Conservation (phyloP, 108 stramenopile species). For the Cyclotella baltica region DNA sequence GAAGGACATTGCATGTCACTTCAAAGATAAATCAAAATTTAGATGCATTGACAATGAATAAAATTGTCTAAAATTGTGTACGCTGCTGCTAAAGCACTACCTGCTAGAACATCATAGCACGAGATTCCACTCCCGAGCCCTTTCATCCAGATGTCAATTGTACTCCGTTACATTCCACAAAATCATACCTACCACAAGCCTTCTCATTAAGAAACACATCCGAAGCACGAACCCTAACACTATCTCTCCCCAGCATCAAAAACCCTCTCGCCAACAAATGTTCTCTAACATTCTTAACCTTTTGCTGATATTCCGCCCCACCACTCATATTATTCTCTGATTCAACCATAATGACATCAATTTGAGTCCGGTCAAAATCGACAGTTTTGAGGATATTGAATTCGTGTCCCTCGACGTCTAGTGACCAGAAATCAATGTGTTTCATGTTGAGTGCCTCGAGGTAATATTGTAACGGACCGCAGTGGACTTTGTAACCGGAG, state of each 20-base stretch:
- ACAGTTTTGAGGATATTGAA: conserved; percentile 53
- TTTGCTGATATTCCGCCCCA: conserved; percentile 14
- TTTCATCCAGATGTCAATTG: too few species aligned
- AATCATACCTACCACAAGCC: too few species aligned
- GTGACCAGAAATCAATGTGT: conserved; percentile 56
- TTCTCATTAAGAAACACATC: conserved; percentile 31
- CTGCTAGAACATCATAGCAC: too few species aligned
- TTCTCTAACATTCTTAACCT: conserved; percentile 15
- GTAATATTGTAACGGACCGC: conserved; percentile 51
- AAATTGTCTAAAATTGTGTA: neutral
- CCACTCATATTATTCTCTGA: conserved; percentile 41
- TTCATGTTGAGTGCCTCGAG: conserved; percentile 41
- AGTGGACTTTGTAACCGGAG: conserved; percentile 51
- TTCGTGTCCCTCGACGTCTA: conserved; percentile 78
- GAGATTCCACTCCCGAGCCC: too few species aligned
- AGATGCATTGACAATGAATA: neutral
- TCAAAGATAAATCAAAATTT: neutral
- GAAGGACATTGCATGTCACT: conserved; percentile 29
- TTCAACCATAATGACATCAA: conserved; percentile 66
- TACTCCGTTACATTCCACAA: too few species aligned
- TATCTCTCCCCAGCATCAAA: conserved; percentile 29
- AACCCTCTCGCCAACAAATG: conserved; percentile 8
- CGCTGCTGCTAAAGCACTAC: too few species aligned
- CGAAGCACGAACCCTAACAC: conserved; percentile 22
- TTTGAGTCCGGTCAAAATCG: conserved; percentile 54